Evolutionary conservation across 169 alveolate genomes (phyloP).

Genomic region (Plasmodium fragile): DNA sequence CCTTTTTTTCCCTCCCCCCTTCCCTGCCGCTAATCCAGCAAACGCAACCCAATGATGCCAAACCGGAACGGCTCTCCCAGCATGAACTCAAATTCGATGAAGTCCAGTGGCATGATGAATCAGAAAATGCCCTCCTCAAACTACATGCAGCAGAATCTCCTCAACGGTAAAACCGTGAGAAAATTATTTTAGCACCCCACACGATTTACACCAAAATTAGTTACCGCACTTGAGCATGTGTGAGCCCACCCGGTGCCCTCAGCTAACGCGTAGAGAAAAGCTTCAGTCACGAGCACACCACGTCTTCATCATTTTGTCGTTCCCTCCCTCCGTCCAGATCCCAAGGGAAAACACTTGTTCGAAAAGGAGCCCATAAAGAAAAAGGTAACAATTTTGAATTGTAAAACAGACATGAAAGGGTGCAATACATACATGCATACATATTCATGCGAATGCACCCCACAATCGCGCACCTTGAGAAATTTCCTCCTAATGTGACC

Average conservation of each 20-base stretch:
- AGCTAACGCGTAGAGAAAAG: background rate
- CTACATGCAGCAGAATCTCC: slow-evolving; percentile 20
- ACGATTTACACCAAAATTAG: background rate
- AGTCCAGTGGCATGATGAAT: slow-evolving; percentile 7
- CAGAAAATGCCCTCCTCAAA: slow-evolving; percentile 33
- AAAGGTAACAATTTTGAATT: slow-evolving; percentile 16
- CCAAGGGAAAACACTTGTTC: slow-evolving; percentile 70
- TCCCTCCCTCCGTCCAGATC: background rate
- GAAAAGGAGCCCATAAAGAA: slow-evolving; percentile 72
- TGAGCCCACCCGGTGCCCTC: background rate
- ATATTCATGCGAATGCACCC: background rate
- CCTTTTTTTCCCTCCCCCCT: background rate
- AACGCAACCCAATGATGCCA: slow-evolving; percentile 32
- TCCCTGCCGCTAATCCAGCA: background rate
- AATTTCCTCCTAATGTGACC: background rate
- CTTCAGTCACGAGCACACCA: background rate
- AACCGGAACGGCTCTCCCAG: slow-evolving; percentile 30
- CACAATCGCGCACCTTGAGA: background rate
- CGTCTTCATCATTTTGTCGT: background rate
- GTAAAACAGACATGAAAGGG: background rate
- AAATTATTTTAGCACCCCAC: background rate
- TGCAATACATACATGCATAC: background rate
- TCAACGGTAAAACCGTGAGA: slow-evolving; percentile 1
- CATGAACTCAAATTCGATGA: slow-evolving; percentile 15
- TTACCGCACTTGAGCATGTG: background rate